These are phyloP conservation scores for Sphaerulina vaccinii DNA, from an alignment of 2,329 filamentous ascomycete species.

Conservation along the genomic window DNA sequence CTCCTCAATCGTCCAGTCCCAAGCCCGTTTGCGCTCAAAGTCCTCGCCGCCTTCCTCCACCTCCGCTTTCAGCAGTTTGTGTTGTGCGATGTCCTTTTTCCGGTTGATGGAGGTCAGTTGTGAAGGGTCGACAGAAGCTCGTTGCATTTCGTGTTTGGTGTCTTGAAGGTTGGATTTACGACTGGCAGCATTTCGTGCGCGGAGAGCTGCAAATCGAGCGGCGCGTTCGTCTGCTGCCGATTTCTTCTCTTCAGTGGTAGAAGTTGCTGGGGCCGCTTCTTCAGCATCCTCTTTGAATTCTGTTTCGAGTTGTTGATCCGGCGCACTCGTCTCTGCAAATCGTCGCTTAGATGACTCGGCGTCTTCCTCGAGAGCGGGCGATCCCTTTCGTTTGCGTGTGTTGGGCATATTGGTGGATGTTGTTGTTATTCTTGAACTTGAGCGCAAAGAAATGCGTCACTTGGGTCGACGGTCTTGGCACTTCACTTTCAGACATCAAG, in stretches of 20 bases:
- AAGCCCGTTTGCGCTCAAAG: conserved; percentile 95
- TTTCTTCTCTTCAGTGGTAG: conserved; percentile 30
- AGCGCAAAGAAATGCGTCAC: too few relatives aligned
- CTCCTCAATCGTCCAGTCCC: conserved; percentile 98
- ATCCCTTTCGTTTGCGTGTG: conserved; percentile 40
- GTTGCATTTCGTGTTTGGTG: conserved; percentile 77
- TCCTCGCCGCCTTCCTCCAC: conserved; percentile 81
- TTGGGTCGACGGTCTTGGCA: too few relatives aligned
- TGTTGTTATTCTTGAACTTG: too few relatives aligned
- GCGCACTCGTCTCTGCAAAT: conserved; percentile 32
- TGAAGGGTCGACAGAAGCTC: conserved; percentile 72
- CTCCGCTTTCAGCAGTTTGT: conserved; percentile 92
- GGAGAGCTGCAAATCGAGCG: conserved; percentile 82
- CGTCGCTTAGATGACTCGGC: conserved; percentile 38
- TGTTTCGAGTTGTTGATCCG: conserved; percentile 13
- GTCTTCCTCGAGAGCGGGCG: conserved; percentile 34
- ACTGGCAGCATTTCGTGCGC: conserved; percentile 61
- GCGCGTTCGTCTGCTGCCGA: conserved; percentile 60
- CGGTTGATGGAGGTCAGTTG: conserved; percentile 77
- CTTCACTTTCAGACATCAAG: too few relatives aligned
- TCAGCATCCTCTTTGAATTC: conserved; percentile 17
- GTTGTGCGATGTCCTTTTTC: conserved; percentile 80
- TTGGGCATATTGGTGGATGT: conserved; percentile 22
- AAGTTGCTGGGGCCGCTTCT: conserved; percentile 11
- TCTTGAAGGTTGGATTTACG: conserved; percentile 77